Evolutionary conservation across 139 green algal species (phyloP), one percentile per base, ranked within the genome.

Genomic region (Coccomyxa sp.): DNA sequence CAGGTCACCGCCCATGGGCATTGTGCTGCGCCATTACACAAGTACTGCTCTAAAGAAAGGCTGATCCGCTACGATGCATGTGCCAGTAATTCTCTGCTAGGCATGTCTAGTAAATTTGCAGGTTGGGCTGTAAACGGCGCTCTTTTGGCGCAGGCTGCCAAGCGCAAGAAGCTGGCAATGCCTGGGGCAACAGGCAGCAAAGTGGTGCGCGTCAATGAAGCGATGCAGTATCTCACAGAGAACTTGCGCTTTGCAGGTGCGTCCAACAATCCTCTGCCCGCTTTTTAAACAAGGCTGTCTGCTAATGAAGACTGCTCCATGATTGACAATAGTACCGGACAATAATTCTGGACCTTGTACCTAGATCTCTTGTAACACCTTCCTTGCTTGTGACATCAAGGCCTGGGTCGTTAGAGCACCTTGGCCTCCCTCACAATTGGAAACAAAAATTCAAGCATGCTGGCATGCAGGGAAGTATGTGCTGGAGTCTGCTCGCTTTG

Each of bases 391-490:
- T 7, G 3, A 74, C 23, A 27, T 9, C 4, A 51, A 7, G 38
- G 7, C 38, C 38, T 51, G 38, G 38, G 38, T 7, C 3, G 3
- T 51, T 11, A 51, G 38, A 51, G 38, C 38, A 51, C 38, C 3
- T 7, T 51, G 38, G 38, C 38, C 38, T 51, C 38, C 3, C 38
- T 51, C 7, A 51, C 3, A 7, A 51, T 51, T 51, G 38, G 38
- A 7, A 51, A 51, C 7, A 7, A 51, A 51, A 51, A 7, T 51
- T 51, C 3, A 51, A 51, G 38, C 38, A 51, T 51, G 38, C 38
- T 51, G 38, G 38, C 38, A 51, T 74, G 78, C 78, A 82, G 80
- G 63, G 30, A 79, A 67, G 81, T 84, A 79, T 25, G 67, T 74
- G 30, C 21, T 84, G 81, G 67, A 84, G 66, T 67, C 59, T 21